Percentiles rank a stretch among this genome's conserved stretches.
Evolutionary conservation across 768 basidiomycete genomes (phyloP).

Genomic region (Daedalea quercina): DNA sequence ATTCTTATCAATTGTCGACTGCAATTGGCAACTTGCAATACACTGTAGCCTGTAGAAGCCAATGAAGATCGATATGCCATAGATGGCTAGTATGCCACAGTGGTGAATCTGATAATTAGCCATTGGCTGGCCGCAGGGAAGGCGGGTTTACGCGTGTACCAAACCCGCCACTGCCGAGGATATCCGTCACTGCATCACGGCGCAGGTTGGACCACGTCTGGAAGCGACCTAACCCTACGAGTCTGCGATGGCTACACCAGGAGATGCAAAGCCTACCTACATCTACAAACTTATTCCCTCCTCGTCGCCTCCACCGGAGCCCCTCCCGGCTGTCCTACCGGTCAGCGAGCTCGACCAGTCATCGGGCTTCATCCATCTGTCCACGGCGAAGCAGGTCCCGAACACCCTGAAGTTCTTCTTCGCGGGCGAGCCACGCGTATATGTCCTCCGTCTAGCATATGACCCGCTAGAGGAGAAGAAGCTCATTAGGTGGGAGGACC

Average conservation of each 20-base stretch:
- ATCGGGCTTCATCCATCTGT: slow-evolving; percentile 44
- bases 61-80: too few species aligned
- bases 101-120: too few species aligned
- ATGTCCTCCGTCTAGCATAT: slow-evolving; percentile 22
- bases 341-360: slow-evolving; percentile 32
- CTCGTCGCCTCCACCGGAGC: slow-evolving; percentile 28
- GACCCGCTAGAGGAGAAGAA: slow-evolving; percentile 13
- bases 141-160: too few species aligned
- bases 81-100: too few species aligned
- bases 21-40: too few species aligned
- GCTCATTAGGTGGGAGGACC: slow-evolving; percentile 23
- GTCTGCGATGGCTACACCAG: background rate
- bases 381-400: slow-evolving; percentile 31
- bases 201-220: too few species aligned
- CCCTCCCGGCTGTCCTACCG: slow-evolving; percentile 29
- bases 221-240: too few species aligned
- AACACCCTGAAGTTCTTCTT: slow-evolving; percentile 35
- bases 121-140: too few species aligned
- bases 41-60: too few species aligned
- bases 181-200: too few species aligned
- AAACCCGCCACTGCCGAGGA: too few species aligned
- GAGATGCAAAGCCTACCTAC: slow-evolving; percentile 34
- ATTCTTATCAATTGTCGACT: too few species aligned
- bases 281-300: slow-evolving; percentile 56
- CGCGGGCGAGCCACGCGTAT: slow-evolving; percentile 16